Base-by-base conservation (phyloP, 140 eudicot species). In the Ambrosia hybrid region DNA sequence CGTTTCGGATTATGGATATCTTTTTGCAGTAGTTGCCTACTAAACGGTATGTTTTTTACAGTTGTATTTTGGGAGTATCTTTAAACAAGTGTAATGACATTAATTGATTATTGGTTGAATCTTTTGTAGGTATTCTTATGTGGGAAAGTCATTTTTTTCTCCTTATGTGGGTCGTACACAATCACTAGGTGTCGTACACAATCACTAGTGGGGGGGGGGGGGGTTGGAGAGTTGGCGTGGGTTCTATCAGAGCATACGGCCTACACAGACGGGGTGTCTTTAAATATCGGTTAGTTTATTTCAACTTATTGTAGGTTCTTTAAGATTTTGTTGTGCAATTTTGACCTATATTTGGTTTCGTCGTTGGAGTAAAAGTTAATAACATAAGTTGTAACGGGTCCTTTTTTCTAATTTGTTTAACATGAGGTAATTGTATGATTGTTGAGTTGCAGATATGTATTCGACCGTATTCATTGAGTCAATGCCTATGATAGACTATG, bases 201-300 rank as follows among this genome's bases (percentile, higher is more conserved):
- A 21, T 21, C 26, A 21, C 26, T 21, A 21, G 26, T 21, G 26
- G 26, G 26, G 26, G 26, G 26, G 26, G 26, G 97, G 91, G 37
- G 99, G 97, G 14, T 76, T 90, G 45, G 97, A 94, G 68, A 86
- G 97, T 65, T 94, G 97, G 99, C 96, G 97, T 71, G 99, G 99
- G 67, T 94, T 94, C 70, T 91, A 94, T 73, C 99, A 94, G 80
- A 94, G 99, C 71, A 91, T 94, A n/a, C 80, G 99, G 17, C 99
- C 99, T 21, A 94, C 99, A 30, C 99, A 94, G 75, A 94, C 88
- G 99, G 99, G 99, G n/a, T 94, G 71, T 94, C 99, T 0, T 57
- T 94, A 9, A 94, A 94, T 70, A 94, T 94, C 15, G 99, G 99
- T 88, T 65, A 65, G 83, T 65, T 14, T 70, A 51, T 77, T 46